A percentile compares a stretch with the other conserved stretches of the same genome.
Evolutionary conservation across 371 early-diverging fungal genomes (phyloP).

Genomic region (Zychaea mexicana): DNA sequence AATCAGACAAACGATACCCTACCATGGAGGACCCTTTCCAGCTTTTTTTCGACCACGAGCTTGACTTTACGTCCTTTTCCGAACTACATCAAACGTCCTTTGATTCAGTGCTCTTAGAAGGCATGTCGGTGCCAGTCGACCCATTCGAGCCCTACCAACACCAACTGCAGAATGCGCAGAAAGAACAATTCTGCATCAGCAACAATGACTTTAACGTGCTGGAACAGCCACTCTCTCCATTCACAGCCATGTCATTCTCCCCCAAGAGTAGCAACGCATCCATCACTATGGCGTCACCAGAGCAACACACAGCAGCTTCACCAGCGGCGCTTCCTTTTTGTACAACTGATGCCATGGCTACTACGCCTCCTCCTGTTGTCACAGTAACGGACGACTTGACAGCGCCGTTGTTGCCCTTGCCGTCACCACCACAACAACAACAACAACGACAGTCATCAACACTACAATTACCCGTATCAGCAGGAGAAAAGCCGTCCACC

Average conservation of each 20-base stretch:
- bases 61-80: conserved; percentile 13
- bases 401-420: neutral
- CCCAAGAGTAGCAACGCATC: neutral
- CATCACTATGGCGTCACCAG: neutral
- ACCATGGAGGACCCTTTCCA: neutral
- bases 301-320: neutral
- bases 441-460: neutral
- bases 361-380: no score
- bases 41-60: neutral
- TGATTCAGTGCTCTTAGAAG: conserved; percentile 1
- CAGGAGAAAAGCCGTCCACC: neutral
- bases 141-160: neutral
- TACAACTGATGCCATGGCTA: neutral
- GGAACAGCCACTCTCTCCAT: neutral
- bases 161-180: neutral
- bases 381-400: no score
- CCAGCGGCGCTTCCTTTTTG: no score
- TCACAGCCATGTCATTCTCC: neutral
- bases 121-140: neutral
- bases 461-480: neutral
- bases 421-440: neutral
- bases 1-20: no score
- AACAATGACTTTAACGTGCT: neutral
- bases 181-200: neutral
- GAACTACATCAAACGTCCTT: conserved; percentile 19